Conservation (phyloP, 2,329 filamentous ascomycete species). For the Cladosporium sp. region DNA sequence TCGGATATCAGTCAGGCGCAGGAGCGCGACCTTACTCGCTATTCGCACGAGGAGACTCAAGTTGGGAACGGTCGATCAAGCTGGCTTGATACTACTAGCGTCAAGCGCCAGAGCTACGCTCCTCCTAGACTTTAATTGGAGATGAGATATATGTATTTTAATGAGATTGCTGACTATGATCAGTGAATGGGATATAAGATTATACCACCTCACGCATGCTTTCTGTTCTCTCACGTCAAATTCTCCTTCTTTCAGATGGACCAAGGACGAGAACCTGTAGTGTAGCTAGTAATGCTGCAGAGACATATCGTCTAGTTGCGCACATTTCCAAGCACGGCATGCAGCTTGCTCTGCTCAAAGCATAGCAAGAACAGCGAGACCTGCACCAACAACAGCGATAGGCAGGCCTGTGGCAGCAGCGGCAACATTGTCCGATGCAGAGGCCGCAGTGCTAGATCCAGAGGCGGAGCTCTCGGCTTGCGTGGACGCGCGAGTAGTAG, state of each 20-base stretch:
- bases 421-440: not conserved
- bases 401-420: not conserved
- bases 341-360: not conserved
- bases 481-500: not conserved
- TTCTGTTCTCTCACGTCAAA: not conserved
- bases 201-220: not conserved
- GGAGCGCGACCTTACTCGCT: slow-evolving; percentile 6
- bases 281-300: not conserved
- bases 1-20: not conserved
- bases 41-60: slow-evolving; percentile 13
- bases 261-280: not conserved
- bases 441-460: not conserved
- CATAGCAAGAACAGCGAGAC: not conserved
- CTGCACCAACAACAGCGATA: not conserved
- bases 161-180: not conserved
- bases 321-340: not conserved
- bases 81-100: not conserved
- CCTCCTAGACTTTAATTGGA: not conserved
- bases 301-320: not conserved
- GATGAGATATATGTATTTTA: not conserved
- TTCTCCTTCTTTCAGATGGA: not conserved
- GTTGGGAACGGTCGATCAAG: not conserved
- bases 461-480: not conserved
- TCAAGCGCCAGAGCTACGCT: not conserved
- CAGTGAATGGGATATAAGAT: not conserved